Conservation (phyloP, 208 protist species). For the Trypanosoma theileri region DNA sequence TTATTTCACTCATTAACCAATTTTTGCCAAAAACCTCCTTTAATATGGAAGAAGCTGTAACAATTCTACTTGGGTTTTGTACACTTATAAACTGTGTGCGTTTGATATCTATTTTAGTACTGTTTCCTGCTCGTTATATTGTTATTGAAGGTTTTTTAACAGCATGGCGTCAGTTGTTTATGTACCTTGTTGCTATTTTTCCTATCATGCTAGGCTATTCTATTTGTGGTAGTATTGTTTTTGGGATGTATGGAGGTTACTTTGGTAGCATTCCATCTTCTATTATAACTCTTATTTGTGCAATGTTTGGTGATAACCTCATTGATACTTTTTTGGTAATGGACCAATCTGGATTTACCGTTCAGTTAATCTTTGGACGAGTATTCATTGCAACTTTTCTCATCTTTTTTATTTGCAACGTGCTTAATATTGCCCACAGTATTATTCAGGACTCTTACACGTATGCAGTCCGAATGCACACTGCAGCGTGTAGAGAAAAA, state of each 20-base stretch:
- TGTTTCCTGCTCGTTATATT: conserved; percentile 47
- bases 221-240: conserved; percentile 50
- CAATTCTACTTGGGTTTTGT: conserved; percentile 53
- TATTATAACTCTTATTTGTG: conserved; percentile 53
- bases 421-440: conserved; percentile 60
- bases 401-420: conserved; percentile 57
- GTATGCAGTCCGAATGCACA: conserved; percentile 28
- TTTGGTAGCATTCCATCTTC: conserved; percentile 38
- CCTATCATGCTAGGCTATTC: conserved; percentile 51
- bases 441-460: conserved; percentile 70
- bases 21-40: conserved; percentile 24
- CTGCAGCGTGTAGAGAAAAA: conserved; percentile 12
- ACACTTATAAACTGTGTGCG: conserved; percentile 40
- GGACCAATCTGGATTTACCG: conserved; percentile 44
- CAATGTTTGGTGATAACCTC: conserved; percentile 57
- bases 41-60: conserved; percentile 38
- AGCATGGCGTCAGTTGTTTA: conserved; percentile 36
- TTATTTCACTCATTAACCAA: conserved; percentile 34
- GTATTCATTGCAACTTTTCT: conserved; percentile 58
- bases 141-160: conserved; percentile 49
- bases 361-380: conserved; percentile 42
- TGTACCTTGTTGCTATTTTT: conserved; percentile 44
- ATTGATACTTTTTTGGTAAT: conserved; percentile 55
- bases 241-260: conserved; percentile 38
- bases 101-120: conserved; percentile 43